These are phyloP conservation scores for Cladosporium sphaerospermum DNA, from an alignment of 2,329 filamentous ascomycete genomes.

Conservation along the genomic window DNA sequence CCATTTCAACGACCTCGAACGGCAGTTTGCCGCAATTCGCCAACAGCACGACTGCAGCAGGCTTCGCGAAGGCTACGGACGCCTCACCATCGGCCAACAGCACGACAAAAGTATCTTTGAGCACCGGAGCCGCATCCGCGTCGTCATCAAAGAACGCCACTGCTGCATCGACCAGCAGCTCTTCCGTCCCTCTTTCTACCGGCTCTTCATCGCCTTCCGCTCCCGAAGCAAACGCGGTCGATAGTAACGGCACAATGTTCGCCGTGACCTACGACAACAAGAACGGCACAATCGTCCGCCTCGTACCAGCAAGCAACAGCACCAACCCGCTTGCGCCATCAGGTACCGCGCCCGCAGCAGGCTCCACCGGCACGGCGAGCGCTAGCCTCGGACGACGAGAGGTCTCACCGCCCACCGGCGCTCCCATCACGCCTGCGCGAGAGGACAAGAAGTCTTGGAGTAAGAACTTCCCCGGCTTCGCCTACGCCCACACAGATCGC, in stretches of 20 bases:
- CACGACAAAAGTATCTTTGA: neutral
- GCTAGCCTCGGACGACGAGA: conserved; percentile 4
- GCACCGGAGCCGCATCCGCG: neutral
- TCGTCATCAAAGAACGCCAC: neutral
- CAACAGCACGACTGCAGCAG: neutral
- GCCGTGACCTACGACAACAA: conserved; percentile 9
- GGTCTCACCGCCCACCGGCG: neutral
- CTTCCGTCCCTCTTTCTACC: neutral
- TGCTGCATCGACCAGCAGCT: neutral
- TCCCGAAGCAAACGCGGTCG: neutral
- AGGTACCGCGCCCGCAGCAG: neutral
- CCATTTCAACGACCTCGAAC: neutral
- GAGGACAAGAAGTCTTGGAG: neutral
- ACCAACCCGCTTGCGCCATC: neutral
- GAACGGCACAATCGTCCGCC: conserved; percentile 9
- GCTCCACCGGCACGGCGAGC: neutral
- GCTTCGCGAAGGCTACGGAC: conserved; percentile 2
- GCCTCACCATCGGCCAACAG: neutral
- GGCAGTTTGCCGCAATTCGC: neutral
- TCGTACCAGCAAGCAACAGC: conserved; percentile 1
- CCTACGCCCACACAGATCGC: conserved; percentile 1
- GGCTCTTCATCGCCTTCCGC: neutral
- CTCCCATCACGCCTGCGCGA: conserved; percentile 1
- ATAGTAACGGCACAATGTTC: conserved; percentile 9
- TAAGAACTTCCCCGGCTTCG: neutral